Percentiles rank a stretch among this genome's conserved stretches.
phyloP scores from a whole-genome alignment of 768 basidiomycete species.

The Chiua virens region DNA sequence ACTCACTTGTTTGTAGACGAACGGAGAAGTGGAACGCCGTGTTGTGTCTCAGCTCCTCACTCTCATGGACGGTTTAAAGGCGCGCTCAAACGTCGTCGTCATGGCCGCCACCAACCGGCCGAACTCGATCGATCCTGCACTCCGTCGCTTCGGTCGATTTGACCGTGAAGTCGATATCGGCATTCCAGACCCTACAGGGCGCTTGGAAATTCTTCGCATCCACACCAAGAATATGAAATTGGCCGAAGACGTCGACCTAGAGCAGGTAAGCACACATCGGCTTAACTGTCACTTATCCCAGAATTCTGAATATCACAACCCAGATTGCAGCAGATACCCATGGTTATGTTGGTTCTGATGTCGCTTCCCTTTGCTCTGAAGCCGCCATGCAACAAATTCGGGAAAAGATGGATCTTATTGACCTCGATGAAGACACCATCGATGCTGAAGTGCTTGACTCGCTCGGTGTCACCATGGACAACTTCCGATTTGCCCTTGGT shows the following conservation, averaged over 20 bases:
- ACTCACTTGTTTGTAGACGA: constrained; percentile 59
- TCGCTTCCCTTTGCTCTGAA: constrained; percentile 97
- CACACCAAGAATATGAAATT: constrained; percentile 99
- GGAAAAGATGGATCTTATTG: constrained; percentile 99
- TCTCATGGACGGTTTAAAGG: constrained; percentile 98
- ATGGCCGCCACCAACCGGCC: constrained; percentile 99
- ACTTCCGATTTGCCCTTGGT: constrained; percentile 99
- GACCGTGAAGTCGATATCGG: constrained; percentile 99
- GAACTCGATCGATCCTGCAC: constrained; percentile 98
- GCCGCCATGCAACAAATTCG: constrained; percentile 99
- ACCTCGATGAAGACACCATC: constrained; percentile 96
- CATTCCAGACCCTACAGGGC: constrained; percentile 98
- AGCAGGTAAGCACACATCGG: constrained; percentile 66
- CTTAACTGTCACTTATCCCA: background rate
- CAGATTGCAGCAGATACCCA: constrained; percentile 99
- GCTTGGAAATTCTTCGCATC: constrained; percentile 97
- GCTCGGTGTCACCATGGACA: constrained; percentile 99
- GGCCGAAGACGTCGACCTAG: constrained; percentile 93
- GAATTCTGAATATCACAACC: constrained; percentile 7
- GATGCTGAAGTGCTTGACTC: constrained; percentile 99
- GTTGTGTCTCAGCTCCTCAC: constrained; percentile 98
- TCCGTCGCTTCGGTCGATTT: constrained; percentile 98
- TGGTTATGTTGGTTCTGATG: constrained; percentile 98
- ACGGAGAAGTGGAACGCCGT: constrained; percentile 99
- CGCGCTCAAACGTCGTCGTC: constrained; percentile 97